Evolutionary conservation across 352 stramenopile genomes (phyloP), one percentile per base, ranked within the genome.

Genomic region (Phytopythium litorale): DNA sequence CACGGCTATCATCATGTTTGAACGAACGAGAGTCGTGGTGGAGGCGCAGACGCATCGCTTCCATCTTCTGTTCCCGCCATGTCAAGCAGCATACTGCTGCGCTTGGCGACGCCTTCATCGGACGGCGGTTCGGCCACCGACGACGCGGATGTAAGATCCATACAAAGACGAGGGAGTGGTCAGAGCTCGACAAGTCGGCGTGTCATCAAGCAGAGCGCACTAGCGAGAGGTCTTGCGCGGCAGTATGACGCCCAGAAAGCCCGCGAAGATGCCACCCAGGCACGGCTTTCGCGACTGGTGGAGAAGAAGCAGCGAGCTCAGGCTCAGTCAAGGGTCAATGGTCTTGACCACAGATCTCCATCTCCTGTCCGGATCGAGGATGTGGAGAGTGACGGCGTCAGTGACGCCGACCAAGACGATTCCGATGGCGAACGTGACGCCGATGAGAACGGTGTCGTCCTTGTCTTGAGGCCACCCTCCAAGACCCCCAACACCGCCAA

Each of bases 161-260:
- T 7, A 6, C 38, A 28, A 16, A 23, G 21, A 30, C 4, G 6
- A 28, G 15, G 11, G 7, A 5, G 43, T 6, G 33, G 37, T 7
- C 21, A 2, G 8, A 37, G 18, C 7, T n/a, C 11, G 11, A 8
- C 13, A 12, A 28, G 32, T 58, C 38, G 55, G 16, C 55, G 40
- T 15, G 11, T n/a, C 28, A 13, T 60, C 12, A 50, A 52, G 40
- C 38, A 42, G 28, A 52, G 42, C 28, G 19, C 55, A 12, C 55
- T 78, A 30, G 73, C 73, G 18, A 60, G 68, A 63, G 73, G 70
- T 2, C 60, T 77, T 30, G 65, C 65, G 18, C 67, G 48, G 32
- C 53, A 71, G 28, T 76, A 78, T 52, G 65, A 50, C n/a, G 70
- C 71, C 16, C 67, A 75, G 33, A 78, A 71, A 67, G 32, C 50